Evolutionary conservation across 148 eudicot genomes (phyloP).

Genomic region (Arctostaphylos glauca): DNA sequence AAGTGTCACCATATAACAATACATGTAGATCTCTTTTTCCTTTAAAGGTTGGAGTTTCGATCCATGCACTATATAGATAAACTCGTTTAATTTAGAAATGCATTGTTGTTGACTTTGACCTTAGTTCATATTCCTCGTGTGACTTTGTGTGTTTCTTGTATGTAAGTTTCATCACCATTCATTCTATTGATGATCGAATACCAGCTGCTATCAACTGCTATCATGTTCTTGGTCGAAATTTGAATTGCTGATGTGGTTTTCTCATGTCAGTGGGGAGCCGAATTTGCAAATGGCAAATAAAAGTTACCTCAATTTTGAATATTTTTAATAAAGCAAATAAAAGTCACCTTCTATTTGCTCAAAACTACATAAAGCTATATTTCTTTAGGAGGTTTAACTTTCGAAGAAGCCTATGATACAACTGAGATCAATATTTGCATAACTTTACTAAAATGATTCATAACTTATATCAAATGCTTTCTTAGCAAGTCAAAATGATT

Average conservation of each 20-base stretch:
- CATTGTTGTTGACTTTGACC: background rate
- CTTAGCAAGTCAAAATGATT: no score
- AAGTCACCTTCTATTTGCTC: background rate
- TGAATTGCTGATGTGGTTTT: background rate
- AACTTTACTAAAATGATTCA: no score
- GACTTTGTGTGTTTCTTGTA: background rate
- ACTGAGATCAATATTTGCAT: no score
- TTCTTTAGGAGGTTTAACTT: background rate
- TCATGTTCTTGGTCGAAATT: background rate
- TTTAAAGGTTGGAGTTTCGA: no score
- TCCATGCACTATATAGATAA: no score
- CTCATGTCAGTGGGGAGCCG: background rate
- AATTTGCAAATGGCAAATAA: background rate
- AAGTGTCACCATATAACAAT: no score
- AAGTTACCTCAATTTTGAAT: background rate
- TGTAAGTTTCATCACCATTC: background rate
- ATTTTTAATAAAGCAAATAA: background rate
- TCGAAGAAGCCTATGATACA: no score
- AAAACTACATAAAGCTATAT: background rate
- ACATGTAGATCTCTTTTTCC: no score
- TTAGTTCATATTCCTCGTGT: background rate
- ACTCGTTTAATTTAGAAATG: background rate
- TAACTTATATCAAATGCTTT: no score
- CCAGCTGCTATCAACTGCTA: background rate
- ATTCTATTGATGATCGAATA: background rate